Percentiles rank a stretch among this genome's conserved stretches.
Conservation (phyloP, 164 flowering plant genomes). For the Aristolochia contorta region DNA sequence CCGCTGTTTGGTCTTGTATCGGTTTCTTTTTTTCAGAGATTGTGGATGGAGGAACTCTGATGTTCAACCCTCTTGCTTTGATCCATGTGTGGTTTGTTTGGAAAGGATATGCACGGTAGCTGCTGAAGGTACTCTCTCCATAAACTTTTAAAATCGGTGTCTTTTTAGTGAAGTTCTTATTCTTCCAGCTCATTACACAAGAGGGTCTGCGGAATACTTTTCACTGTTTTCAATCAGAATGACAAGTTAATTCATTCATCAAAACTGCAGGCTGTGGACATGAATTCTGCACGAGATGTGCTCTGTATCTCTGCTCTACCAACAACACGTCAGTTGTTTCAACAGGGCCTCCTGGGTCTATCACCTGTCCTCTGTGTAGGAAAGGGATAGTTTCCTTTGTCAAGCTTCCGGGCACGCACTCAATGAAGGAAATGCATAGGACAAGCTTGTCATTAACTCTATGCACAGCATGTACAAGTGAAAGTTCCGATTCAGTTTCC, state of each 20-base stretch:
- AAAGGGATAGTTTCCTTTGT: constrained; percentile 73
- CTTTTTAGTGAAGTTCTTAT: too few species aligned
- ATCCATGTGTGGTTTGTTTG: constrained; percentile 87
- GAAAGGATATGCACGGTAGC: constrained; percentile 85
- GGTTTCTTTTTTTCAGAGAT: constrained; percentile 37
- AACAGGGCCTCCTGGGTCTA: constrained; percentile 67
- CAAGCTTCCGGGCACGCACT: constrained; percentile 47
- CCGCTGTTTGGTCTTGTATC: background rate
- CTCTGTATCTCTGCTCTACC: constrained; percentile 75
- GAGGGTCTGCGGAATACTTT: too few species aligned
- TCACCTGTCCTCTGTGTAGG: constrained; percentile 88
- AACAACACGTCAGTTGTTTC: constrained; percentile 32
- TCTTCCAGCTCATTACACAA: too few species aligned
- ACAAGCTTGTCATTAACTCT: constrained; percentile 60
- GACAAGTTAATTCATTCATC: background rate
- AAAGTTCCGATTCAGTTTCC: constrained; percentile 28
- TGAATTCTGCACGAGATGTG: constrained; percentile 83
- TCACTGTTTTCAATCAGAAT: background rate
- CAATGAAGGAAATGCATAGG: constrained; percentile 40
- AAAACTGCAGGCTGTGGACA: constrained; percentile 69
- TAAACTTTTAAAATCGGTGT: background rate
- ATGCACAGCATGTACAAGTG: constrained; percentile 49
- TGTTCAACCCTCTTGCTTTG: constrained; percentile 33
- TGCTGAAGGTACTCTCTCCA: constrained; percentile 58
- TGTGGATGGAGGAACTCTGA: constrained; percentile 69